Conservation (phyloP, 345 rosid species). For the Physaria fendleri region DNA sequence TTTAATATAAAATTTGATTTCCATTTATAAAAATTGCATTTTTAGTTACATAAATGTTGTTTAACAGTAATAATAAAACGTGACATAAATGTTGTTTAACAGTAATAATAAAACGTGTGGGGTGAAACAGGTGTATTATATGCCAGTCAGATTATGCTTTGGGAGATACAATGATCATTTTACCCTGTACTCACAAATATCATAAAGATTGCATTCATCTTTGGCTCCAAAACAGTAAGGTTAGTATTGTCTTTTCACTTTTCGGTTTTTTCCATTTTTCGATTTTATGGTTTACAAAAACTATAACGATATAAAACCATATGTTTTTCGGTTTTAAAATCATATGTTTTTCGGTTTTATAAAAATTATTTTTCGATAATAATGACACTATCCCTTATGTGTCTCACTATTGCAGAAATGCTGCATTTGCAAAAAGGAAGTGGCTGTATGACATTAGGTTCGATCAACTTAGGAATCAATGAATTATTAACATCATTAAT, state of each 20-base stretch:
- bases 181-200: constrained; percentile 25
- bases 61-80: no score
- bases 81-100: no score
- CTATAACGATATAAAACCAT: no score
- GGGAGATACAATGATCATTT: neutral
- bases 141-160: neutral
- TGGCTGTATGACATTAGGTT: neutral
- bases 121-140: constrained; percentile 13
- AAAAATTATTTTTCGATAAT: no score
- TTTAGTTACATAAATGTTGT: no score
- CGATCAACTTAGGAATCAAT: neutral
- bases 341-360: no score
- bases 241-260: neutral
- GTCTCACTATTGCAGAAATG: constrained; percentile 3
- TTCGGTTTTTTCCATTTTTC: no score
- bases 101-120: no score
- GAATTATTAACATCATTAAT: neutral
- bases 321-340: no score
- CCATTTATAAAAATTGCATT: no score
- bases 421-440: constrained; percentile 14
- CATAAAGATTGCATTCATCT: constrained; percentile 19
- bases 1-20: neutral
- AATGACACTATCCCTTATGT: no score
- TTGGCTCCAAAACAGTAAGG: constrained; percentile 8
- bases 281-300: no score